Evolutionary conservation across 106 monocot species (phyloP).

Genomic region (Hemerocallis citrina): DNA sequence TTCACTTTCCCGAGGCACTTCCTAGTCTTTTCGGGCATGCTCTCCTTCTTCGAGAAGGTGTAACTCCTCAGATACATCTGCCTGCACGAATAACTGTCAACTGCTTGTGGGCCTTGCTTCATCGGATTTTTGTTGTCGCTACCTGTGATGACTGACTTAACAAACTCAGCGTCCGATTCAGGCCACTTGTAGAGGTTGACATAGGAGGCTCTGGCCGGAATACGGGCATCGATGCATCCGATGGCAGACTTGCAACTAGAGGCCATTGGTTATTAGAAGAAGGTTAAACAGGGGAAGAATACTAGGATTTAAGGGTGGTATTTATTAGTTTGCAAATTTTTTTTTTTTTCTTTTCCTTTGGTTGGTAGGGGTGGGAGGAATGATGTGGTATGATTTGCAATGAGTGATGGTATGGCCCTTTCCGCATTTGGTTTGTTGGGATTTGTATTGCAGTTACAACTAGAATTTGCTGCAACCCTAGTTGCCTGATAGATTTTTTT

Average conservation of each 20-base stretch:
- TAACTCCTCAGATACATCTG: conserved; percentile 91
- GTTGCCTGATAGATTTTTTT: no score
- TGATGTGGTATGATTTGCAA: conserved; percentile 35
- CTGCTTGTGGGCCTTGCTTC: conserved; percentile 25
- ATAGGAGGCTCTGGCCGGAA: conserved; percentile 33
- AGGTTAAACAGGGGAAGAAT: conserved; percentile 3
- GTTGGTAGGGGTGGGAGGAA: conserved; percentile 9
- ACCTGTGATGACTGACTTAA: conserved; percentile 29
- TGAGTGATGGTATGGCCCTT: conserved; percentile 7
- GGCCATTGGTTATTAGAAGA: conserved; percentile 17
- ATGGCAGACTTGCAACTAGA: conserved; percentile 26
- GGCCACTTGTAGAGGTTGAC: conserved; percentile 65
- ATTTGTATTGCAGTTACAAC: no score
- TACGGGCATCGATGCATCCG: conserved; percentile 21
- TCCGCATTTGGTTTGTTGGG: no score
- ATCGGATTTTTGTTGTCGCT: background rate
- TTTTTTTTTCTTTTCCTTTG: background rate
- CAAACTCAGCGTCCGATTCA: conserved; percentile 75
- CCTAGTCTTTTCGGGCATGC: conserved; percentile 36
- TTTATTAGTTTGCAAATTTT: no score
- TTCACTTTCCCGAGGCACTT: conserved; percentile 41
- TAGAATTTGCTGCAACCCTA: no score
- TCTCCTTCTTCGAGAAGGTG: conserved; percentile 79
- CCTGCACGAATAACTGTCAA: conserved; percentile 64
- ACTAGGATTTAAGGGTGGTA: no score